Evolutionary conservation across 805 yeast genomes (phyloP).

Genomic region (Candida xiaguanensis): DNA sequence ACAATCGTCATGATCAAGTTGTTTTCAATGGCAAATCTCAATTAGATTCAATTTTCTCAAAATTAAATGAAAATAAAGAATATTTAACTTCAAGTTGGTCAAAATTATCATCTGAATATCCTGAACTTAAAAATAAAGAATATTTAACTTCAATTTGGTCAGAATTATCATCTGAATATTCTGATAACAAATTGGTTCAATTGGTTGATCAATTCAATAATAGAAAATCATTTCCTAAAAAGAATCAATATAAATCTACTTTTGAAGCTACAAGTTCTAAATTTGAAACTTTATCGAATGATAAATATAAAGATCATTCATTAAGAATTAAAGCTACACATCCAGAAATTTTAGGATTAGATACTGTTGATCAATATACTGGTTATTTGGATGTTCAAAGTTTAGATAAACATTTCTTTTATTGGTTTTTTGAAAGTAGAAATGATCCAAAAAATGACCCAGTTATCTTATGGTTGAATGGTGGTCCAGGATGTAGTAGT

Average conservation of each 20-base stretch:
- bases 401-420: slow-evolving; percentile 73
- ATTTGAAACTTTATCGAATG: slow-evolving; percentile 18
- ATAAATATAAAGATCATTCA: slow-evolving; percentile 22
- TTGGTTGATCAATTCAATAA: slow-evolving; percentile 7
- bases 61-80: slow-evolving; percentile 4
- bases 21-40: not conserved
- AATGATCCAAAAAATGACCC: slow-evolving; percentile 86
- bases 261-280: not conserved
- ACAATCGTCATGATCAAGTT: slow-evolving; percentile 3
- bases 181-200: slow-evolving; percentile 4
- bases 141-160: slow-evolving; percentile 6
- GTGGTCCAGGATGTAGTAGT: slow-evolving; percentile 96
- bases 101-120: slow-evolving; percentile 6
- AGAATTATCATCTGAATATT: slow-evolving; percentile 6
- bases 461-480: slow-evolving; percentile 85
- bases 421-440: slow-evolving; percentile 91
- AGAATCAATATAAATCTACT: not conserved
- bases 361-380: slow-evolving; percentile 34
- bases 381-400: slow-evolving; percentile 36
- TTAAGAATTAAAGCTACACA: slow-evolving; percentile 29
- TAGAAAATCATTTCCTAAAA: slow-evolving; percentile 3
- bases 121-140: slow-evolving; percentile 7
- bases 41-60: not conserved
- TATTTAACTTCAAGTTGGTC: slow-evolving; percentile 6
- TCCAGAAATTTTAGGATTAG: slow-evolving; percentile 36